phyloP scores from a whole-genome alignment of 1,139 yeast species.

The Blastobotrys buckinghamii region DNA sequence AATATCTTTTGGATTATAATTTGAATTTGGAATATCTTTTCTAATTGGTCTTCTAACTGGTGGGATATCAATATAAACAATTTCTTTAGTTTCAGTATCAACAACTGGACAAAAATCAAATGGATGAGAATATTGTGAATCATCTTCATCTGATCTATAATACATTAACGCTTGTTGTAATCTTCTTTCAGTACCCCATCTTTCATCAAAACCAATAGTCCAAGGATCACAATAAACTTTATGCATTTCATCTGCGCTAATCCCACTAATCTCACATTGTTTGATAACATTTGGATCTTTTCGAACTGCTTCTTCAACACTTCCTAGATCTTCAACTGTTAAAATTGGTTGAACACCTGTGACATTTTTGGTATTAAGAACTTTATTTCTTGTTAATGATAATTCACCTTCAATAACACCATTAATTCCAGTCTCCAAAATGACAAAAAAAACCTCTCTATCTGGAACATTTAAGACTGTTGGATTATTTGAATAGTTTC shows the following conservation, averaged over 20 bases:
- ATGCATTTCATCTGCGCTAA: conserved; percentile 40
- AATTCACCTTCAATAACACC: conserved; percentile 70
- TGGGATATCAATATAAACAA: conserved; percentile 69
- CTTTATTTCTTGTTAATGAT: conserved; percentile 45
- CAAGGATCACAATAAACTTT: conserved; percentile 79
- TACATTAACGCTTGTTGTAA: conserved; percentile 78
- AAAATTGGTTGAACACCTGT: conserved; percentile 69
- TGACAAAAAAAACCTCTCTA: conserved; percentile 60
- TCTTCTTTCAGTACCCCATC: conserved; percentile 73
- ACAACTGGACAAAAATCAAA: conserved; percentile 79
- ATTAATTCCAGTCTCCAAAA: conserved; percentile 49
- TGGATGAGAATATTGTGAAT: conserved; percentile 75
- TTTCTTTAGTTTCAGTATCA: conserved; percentile 64
- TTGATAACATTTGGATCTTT: conserved; percentile 62
- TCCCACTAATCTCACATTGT: conserved; percentile 65
- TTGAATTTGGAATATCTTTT: conserved; percentile 15
- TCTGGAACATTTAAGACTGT: conserved; percentile 45
- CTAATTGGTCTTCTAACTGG: conserved; percentile 51
- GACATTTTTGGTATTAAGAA: conserved; percentile 44
- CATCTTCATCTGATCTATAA: conserved; percentile 72
- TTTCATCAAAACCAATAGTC: conserved; percentile 81
- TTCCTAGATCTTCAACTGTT: conserved; percentile 60
- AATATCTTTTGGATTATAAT: conserved; percentile 17
- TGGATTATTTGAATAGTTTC: conserved; percentile 55
- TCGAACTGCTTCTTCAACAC: conserved; percentile 61